Evolutionary conservation across 2,329 filamentous ascomycete genomes (phyloP).

Genomic region (Fusarium illudens): DNA sequence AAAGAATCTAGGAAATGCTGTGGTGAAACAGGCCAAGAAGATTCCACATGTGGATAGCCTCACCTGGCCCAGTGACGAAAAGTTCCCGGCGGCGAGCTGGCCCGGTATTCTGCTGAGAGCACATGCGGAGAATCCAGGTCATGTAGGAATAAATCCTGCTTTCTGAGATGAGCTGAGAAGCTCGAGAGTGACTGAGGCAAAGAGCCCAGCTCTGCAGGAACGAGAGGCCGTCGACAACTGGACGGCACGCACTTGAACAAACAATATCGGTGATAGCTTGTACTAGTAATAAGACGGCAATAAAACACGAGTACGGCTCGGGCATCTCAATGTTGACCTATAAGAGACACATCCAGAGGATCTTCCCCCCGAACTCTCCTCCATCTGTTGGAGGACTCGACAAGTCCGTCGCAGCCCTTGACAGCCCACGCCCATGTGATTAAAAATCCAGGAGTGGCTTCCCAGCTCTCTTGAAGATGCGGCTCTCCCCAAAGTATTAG

Average conservation of each 20-base stretch:
- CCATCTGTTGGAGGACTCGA: slow-evolving; percentile 9
- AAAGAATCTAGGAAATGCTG: slow-evolving; percentile 39
- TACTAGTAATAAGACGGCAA: background rate
- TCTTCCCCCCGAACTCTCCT: slow-evolving; percentile 9
- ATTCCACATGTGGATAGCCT: slow-evolving; percentile 34
- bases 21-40: slow-evolving; percentile 40
- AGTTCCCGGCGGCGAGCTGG: slow-evolving; percentile 44
- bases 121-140: slow-evolving; percentile 42
- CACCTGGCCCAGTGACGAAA: slow-evolving; percentile 40
- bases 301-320: background rate
- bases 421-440: slow-evolving; percentile 16
- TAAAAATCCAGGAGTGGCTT: slow-evolving; percentile 1
- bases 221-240: background rate
- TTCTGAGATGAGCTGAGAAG: slow-evolving; percentile 33
- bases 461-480: slow-evolving; percentile 15
- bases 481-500: slow-evolving; percentile 29
- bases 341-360: background rate
- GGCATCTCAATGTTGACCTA: background rate
- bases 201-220: background rate
- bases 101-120: slow-evolving; percentile 45
- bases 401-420: slow-evolving; percentile 8
- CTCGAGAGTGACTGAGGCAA: background rate
- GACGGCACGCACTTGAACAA: background rate
- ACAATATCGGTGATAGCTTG: background rate
- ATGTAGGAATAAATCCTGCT: slow-evolving; percentile 42